A percentile compares a stretch with the other conserved stretches of the same genome.
These are phyloP conservation scores for Neurospora intermedia DNA, from an alignment of 495 filamentous ascomycete species.

Conservation along the genomic window DNA sequence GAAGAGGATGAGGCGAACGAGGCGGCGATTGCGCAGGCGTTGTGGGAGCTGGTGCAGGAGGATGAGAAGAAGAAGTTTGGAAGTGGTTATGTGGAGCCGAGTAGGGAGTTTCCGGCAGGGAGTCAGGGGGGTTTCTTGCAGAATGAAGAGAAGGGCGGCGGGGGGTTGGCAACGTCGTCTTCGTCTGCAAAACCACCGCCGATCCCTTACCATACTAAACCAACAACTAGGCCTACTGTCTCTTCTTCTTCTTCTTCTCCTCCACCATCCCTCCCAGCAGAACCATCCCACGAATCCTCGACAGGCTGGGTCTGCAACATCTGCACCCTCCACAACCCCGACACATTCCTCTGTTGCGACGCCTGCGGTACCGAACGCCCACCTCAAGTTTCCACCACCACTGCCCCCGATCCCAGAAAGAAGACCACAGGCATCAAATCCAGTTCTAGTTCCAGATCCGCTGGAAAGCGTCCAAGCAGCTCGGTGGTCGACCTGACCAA, in stretches of 20 bases:
- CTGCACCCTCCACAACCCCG: slow-evolving; percentile 78
- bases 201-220: slow-evolving; percentile 12
- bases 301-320: slow-evolving; percentile 60
- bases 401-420: background rate
- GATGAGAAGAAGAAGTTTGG: slow-evolving; percentile 61
- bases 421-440: background rate
- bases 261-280: background rate
- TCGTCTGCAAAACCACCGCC: slow-evolving; percentile 18
- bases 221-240: background rate
- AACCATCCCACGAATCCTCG: background rate
- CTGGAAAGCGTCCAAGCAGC: slow-evolving; percentile 6
- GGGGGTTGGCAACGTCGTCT: slow-evolving; percentile 2
- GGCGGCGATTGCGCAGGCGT: slow-evolving; percentile 73
- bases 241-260: background rate
- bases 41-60: slow-evolving; percentile 78
- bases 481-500: slow-evolving; percentile 23
- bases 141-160: background rate
- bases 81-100: slow-evolving; percentile 52
- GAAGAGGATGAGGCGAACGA: slow-evolving; percentile 90
- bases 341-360: slow-evolving; percentile 61
- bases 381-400: slow-evolving; percentile 4
- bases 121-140: slow-evolving; percentile 23
- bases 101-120: slow-evolving; percentile 49
- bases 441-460: slow-evolving; percentile 2
- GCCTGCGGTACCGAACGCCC: slow-evolving; percentile 62